Percentiles rank a stretch among this genome's conserved stretches.
Evolutionary conservation across 1,139 yeast genomes (phyloP).

Genomic region (Ogataea hybrid): DNA sequence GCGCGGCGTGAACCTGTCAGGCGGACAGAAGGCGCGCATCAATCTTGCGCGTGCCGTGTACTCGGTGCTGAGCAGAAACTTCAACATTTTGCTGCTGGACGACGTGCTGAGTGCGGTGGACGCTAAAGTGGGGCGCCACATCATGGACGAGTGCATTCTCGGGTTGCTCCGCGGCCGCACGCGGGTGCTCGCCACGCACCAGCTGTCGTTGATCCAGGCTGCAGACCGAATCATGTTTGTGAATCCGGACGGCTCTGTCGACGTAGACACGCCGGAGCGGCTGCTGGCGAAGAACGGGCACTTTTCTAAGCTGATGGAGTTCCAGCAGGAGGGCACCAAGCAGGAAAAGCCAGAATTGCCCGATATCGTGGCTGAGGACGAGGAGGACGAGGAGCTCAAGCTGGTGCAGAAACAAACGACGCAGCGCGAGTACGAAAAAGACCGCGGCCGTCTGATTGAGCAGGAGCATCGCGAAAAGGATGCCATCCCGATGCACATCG

Average conservation of each 20-base stretch:
- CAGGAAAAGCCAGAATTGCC: slow-evolving; percentile 34
- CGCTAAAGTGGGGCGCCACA: slow-evolving; percentile 83
- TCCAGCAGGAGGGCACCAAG: slow-evolving; percentile 38
- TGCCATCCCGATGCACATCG: slow-evolving; percentile 44
- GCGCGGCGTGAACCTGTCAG: slow-evolving; percentile 86
- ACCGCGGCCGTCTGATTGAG: slow-evolving; percentile 33
- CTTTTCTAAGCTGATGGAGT: slow-evolving; percentile 55
- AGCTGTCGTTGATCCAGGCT: slow-evolving; percentile 63
- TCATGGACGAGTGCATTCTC: slow-evolving; percentile 66
- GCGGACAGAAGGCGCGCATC: slow-evolving; percentile 91
- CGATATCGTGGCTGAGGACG: slow-evolving; percentile 37
- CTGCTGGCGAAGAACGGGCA: slow-evolving; percentile 44
- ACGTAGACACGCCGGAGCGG: slow-evolving; percentile 58
- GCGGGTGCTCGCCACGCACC: slow-evolving; percentile 84
- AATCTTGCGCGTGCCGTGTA: slow-evolving; percentile 85
- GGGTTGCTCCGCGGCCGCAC: slow-evolving; percentile 61
- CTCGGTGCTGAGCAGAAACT: slow-evolving; percentile 1
- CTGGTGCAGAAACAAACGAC: slow-evolving; percentile 28
- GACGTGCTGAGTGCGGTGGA: slow-evolving; percentile 92
- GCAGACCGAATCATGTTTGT: slow-evolving; percentile 74
- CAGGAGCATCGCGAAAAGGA: slow-evolving; percentile 38
- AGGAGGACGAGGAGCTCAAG: slow-evolving; percentile 24
- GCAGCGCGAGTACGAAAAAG: slow-evolving; percentile 17
- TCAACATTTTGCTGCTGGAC: slow-evolving; percentile 68
- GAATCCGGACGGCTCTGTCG: slow-evolving; percentile 62